Percentiles rank a stretch among this genome's conserved stretches.
phyloP scores from a whole-genome alignment of 2,329 filamentous ascomycete species.

The Microdochium bolleyi region DNA sequence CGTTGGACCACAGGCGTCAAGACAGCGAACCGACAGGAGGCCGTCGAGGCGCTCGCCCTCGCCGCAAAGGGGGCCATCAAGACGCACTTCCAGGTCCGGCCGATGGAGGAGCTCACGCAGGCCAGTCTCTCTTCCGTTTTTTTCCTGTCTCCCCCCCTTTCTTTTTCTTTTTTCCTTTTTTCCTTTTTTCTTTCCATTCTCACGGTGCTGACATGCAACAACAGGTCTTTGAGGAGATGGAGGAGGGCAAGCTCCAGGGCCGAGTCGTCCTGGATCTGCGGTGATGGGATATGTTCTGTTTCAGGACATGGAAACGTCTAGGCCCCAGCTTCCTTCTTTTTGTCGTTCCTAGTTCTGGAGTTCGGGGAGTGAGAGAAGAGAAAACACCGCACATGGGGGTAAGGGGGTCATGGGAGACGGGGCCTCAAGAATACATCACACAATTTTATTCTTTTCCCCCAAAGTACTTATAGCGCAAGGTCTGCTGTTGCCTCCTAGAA shows the following conservation, averaged over 20 bases:
- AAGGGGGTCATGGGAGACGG: too few species aligned
- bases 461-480: too few species aligned
- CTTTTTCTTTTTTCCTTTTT: not conserved
- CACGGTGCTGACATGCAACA: too few species aligned
- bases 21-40: not conserved
- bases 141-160: not conserved
- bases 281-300: not conserved
- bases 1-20: not conserved
- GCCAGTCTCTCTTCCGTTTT: not conserved
- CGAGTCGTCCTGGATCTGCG: not conserved
- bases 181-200: too few species aligned
- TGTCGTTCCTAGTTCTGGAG: too few species aligned
- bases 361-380: too few species aligned
- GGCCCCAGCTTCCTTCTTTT: too few species aligned
- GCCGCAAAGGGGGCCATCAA: not conserved
- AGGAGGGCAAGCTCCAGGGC: not conserved
- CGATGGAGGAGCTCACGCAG: not conserved
- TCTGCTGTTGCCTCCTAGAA: too few species aligned
- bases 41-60: not conserved
- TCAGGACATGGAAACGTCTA: too few species aligned
- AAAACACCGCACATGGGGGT: too few species aligned
- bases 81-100: not conserved
- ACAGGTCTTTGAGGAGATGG: not conserved
- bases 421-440: too few species aligned
- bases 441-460: too few species aligned